Evolutionary conservation across 2,329 filamentous ascomycete genomes (phyloP).

Genomic region (Aspergillus awamori): DNA sequence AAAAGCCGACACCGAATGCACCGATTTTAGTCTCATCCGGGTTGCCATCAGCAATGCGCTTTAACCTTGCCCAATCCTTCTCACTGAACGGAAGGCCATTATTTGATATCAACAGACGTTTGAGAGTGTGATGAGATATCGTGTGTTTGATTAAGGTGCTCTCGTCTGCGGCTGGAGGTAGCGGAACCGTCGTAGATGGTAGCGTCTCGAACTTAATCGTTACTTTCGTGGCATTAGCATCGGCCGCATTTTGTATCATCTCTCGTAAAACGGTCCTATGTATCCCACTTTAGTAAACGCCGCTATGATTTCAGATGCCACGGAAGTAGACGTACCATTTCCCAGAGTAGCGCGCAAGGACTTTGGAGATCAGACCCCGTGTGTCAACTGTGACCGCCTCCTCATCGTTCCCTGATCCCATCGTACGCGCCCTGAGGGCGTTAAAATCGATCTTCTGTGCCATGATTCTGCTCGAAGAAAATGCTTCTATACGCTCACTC

Average conservation of each 20-base stretch:
- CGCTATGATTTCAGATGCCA: conserved; percentile 23
- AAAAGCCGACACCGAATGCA: conserved; percentile 97
- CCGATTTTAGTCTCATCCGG: conserved; percentile 99
- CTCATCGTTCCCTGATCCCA: conserved; percentile 84
- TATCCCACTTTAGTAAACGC: conserved; percentile 18
- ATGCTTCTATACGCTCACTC: not conserved
- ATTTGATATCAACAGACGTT: conserved; percentile 87
- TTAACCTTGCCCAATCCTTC: conserved; percentile 90
- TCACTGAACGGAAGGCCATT: conserved; percentile 84
- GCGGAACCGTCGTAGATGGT: conserved; percentile 76
- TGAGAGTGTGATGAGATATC: conserved; percentile 81
- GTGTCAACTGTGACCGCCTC: conserved; percentile 98
- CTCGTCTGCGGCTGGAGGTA: conserved; percentile 65
- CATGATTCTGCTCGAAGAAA: conserved; percentile 50
- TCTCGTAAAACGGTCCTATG: conserved; percentile 72
- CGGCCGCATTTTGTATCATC: conserved; percentile 96
- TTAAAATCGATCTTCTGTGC: conserved; percentile 69
- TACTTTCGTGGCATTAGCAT: conserved; percentile 88
- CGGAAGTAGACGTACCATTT: conserved; percentile 71
- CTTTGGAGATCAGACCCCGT: conserved; percentile 94
- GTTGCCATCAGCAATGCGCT: conserved; percentile 98
- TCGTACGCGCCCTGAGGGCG: conserved; percentile 80
- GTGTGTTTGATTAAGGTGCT: conserved; percentile 79
- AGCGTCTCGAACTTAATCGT: conserved; percentile 89
- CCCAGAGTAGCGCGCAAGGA: conserved; percentile 91